Percentiles rank a stretch among this genome's conserved stretches.
Evolutionary conservation across 768 basidiomycete species (phyloP).

Genomic region (Suillus placidus): DNA sequence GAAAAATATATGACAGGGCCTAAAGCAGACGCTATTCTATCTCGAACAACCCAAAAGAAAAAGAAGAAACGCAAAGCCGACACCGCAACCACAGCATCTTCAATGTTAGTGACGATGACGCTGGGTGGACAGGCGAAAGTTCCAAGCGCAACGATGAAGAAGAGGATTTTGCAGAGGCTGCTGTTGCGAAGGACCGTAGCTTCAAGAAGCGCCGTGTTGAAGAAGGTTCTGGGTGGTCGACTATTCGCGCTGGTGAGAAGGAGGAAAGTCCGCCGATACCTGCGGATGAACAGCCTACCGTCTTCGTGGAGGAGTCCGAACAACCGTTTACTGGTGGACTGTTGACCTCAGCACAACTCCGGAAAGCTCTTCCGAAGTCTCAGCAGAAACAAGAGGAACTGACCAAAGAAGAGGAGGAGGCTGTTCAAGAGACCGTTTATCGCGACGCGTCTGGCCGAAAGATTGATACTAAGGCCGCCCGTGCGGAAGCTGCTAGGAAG

Average conservation of each 20-base stretch:
- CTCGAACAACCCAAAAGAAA: constrained; percentile 61
- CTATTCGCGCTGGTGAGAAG: constrained; percentile 54
- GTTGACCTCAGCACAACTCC: constrained; percentile 74
- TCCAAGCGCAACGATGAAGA: constrained; percentile 56
- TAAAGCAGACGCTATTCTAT: constrained; percentile 93
- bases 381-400: constrained; percentile 40
- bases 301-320: constrained; percentile 50
- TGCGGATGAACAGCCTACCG: constrained; percentile 69
- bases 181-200: constrained; percentile 70
- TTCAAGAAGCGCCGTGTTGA: constrained; percentile 76
- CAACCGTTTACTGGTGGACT: constrained; percentile 72
- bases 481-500: constrained; percentile 79
- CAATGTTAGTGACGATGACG: constrained; percentile 65
- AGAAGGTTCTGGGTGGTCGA: constrained; percentile 67
- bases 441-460: constrained; percentile 87
- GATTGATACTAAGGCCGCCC: constrained; percentile 85
- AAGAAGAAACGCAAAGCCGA: constrained; percentile 70
- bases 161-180: constrained; percentile 60
- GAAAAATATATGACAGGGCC: constrained; percentile 96
- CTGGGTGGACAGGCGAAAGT: constrained; percentile 59
- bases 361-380: constrained; percentile 55
- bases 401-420: constrained; percentile 50
- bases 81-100: constrained; percentile 26
- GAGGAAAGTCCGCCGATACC: constrained; percentile 55
- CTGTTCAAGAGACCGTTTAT: constrained; percentile 89